Base-by-base conservation (phyloP, 169 alveolate genomes). In the Neospora caninum region DNA sequence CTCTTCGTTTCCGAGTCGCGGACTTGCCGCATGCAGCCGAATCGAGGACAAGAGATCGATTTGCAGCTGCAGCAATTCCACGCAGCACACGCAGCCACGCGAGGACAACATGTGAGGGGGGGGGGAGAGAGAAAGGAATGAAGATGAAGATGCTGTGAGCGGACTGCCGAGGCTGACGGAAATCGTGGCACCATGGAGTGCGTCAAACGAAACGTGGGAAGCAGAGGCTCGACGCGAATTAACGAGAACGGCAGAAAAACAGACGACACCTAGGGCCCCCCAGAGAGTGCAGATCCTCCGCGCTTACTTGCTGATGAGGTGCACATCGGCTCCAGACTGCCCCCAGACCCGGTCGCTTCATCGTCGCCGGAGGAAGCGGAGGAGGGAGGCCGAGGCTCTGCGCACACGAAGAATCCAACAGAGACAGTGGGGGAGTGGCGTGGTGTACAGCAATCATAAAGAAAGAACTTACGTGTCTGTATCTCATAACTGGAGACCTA, bases 321-420 rank as follows among this genome's bases (percentile, higher is more conserved):
- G 86, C 86, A 25, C 86, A 78, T 2, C 86, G 86, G 10, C 86
- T 38, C 86, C 86, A 78, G 43, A n/a, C 86, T 2, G 45, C 39
- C 43, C 86, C 86, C 27, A 78, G 86, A 0, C 49, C 86, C 27
- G 86, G 49, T 18, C 86, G 86, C 18, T n/a, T 38, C 39, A n/a
- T n/a, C 45, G n/a, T 36, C 45, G 42, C 27, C 1, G 86, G 86
- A n/a, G 86, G 86, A 78, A 78, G 86, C 39, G 86, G 45, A n/a
- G 86, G n/a, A 27, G 20, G n/a, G 73, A 7, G 73, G 73, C 73
- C 73, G 73, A 16, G n/a, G 73, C 73, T 16, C 73, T 64, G 73
- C 73, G 73, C 73, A 27, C 7, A 7, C 64, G 64, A 64, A 22
- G 31, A 16, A 64, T 16, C 73, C 34, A 6, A 64, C 25, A 64